These are phyloP conservation scores for Pulveroboletus ravenelii DNA, from an alignment of 768 basidiomycete genomes.

Conservation along the genomic window DNA sequence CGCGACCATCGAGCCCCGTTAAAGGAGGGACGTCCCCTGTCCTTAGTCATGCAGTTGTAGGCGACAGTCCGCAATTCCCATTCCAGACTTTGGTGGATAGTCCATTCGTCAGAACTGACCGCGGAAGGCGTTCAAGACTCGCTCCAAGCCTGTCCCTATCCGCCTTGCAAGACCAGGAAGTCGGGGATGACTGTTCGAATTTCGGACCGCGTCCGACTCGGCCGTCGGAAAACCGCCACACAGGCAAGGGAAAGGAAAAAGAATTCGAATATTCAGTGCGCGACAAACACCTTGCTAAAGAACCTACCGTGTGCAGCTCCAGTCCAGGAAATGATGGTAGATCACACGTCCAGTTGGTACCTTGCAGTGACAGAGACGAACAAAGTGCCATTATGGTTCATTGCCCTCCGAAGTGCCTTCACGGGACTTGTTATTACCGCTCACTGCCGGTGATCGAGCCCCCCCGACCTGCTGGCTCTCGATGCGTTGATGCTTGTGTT, in stretches of 20 bases:
- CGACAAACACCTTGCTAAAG: conserved; percentile 2
- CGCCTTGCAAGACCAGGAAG: conserved; percentile 4
- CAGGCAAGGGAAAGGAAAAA: conserved; percentile 3
- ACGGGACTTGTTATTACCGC: conserved; percentile 10
- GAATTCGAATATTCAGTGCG: background rate
- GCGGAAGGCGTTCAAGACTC: conserved; percentile 18
- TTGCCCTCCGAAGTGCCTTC: conserved; percentile 19
- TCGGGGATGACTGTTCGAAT: background rate
- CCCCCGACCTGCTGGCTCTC: background rate
- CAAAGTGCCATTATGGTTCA: conserved; percentile 12
- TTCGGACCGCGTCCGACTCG: background rate
- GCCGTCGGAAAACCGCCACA: background rate
- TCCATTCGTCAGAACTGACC: conserved; percentile 18
- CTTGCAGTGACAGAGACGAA: conserved; percentile 8
- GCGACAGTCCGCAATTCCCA: background rate
- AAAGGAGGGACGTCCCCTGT: conserved; percentile 4
- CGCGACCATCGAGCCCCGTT: conserved; percentile 22
- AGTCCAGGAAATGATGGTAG: conserved; percentile 5
- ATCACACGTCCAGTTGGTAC: conserved; percentile 24
- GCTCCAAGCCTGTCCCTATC: conserved; percentile 20
- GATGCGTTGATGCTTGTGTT: conserved; percentile 26
- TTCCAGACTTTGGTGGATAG: background rate
- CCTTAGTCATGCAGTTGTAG: background rate
- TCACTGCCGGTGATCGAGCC: background rate
- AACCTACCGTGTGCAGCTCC: background rate